These are phyloP conservation scores for Saccharomyces pastorianus DNA, from an alignment of 1,139 yeast genomes.

Conservation along the genomic window DNA sequence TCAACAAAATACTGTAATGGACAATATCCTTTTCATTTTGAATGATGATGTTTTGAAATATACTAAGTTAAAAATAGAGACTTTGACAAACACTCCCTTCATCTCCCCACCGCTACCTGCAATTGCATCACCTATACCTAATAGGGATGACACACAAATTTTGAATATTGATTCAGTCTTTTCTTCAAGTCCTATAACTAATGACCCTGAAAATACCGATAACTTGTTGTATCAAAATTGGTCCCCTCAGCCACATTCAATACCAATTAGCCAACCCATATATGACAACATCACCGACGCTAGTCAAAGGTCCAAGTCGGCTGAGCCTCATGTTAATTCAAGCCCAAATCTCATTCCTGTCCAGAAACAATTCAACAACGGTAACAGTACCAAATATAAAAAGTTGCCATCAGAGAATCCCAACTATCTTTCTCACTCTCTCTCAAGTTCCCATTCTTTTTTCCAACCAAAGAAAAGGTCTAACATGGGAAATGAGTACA, in stretches of 20 bases:
- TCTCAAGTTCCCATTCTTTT: neutral
- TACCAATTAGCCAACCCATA: conserved; percentile 15
- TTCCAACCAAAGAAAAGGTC: conserved; percentile 3
- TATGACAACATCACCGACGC: conserved; percentile 23
- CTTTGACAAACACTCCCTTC: conserved; percentile 26
- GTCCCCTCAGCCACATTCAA: conserved; percentile 27
- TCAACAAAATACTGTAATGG: conserved; percentile 53
- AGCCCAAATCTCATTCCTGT: conserved; percentile 13
- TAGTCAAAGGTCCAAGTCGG: conserved; percentile 36
- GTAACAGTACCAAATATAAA: conserved; percentile 3
- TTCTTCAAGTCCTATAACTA: conserved; percentile 5
- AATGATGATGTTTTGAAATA: conserved; percentile 42
- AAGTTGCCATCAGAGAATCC: neutral
- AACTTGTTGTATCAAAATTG: conserved; percentile 19
- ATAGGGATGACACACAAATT: conserved; percentile 11
- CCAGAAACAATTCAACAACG: conserved; percentile 9
- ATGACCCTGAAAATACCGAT: conserved; percentile 6
- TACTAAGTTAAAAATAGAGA: conserved; percentile 36
- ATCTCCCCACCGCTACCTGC: conserved; percentile 5
- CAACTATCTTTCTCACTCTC: neutral
- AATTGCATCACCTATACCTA: conserved; percentile 4
- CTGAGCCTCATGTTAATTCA: conserved; percentile 31
- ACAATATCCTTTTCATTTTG: conserved; percentile 45
- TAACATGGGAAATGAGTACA: conserved; percentile 7
- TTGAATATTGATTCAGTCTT: conserved; percentile 16